These are phyloP conservation scores for Cardamine occulta DNA, from an alignment of 345 rosid species.

Conservation along the genomic window DNA sequence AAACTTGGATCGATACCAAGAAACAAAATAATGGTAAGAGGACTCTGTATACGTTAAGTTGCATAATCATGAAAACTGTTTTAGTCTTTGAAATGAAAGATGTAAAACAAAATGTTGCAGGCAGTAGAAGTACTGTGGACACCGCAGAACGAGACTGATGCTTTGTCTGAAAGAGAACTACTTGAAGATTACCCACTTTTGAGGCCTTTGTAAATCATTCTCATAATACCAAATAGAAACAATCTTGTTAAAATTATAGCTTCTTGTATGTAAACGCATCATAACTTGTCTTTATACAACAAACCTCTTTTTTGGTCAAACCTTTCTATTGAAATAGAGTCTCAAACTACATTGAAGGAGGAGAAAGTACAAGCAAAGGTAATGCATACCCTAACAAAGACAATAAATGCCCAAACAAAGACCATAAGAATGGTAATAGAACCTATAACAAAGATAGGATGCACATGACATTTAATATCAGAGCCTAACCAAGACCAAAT, in stretches of 20 bases:
- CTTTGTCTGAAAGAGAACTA: constrained; percentile 72
- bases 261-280: not conserved
- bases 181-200: constrained; percentile 89
- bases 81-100: constrained; percentile 19
- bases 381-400: no score
- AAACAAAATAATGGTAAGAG: constrained; percentile 70
- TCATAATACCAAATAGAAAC: not conserved
- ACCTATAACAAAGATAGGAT: no score
- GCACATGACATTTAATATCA: no score
- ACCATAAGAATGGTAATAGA: no score
- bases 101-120: constrained; percentile 45
- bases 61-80: not conserved
- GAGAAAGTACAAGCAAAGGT: no score
- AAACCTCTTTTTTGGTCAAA: not conserved
- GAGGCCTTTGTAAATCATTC: constrained; percentile 63
- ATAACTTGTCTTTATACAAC: not conserved
- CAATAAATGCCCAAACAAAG: no score
- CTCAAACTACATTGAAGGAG: no score
- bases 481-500: no score
- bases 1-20: constrained; percentile 76
- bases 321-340: no score
- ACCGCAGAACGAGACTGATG: constrained; percentile 83
- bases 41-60: not conserved
- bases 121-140: constrained; percentile 98
- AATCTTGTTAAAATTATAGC: not conserved